Conservation (phyloP, 2,329 filamentous ascomycete species). For the Drechslera avenae region DNA sequence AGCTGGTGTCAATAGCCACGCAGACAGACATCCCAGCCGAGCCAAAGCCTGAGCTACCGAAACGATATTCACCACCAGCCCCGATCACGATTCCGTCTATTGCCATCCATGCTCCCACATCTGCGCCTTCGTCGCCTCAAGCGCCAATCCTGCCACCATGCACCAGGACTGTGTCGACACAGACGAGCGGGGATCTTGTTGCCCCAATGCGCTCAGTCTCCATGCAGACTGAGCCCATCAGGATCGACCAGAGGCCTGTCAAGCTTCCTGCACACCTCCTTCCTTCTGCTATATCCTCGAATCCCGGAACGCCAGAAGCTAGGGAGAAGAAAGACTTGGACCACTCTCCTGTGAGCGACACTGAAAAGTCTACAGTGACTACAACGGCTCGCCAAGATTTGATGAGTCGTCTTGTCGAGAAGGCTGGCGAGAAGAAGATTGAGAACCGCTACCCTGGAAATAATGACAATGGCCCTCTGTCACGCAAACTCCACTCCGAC, state of each 20-base stretch:
- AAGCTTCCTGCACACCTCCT: constrained; percentile 78
- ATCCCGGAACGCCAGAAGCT: constrained; percentile 50
- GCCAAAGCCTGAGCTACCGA: constrained; percentile 26
- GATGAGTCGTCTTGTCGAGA: constrained; percentile 32
- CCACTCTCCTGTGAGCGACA: constrained; percentile 13
- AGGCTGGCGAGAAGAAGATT: constrained; percentile 42
- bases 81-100: constrained; percentile 75
- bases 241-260: constrained; percentile 76
- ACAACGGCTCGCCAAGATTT: constrained; percentile 39
- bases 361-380: constrained; percentile 21
- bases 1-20: constrained; percentile 63
- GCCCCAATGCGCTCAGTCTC: constrained; percentile 59
- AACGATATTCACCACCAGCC: constrained; percentile 44
- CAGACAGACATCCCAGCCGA: constrained; percentile 59
- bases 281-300: constrained; percentile 72
- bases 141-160: constrained; percentile 79
- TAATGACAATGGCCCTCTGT: constrained; percentile 78
- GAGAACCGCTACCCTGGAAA: constrained; percentile 76
- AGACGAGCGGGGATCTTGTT: constrained; percentile 66
- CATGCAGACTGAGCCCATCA: constrained; percentile 90
- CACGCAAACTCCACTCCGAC: constrained; percentile 61
- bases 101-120: constrained; percentile 85
- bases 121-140: constrained; percentile 75
- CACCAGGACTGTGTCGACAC: constrained; percentile 80
- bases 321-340: constrained; percentile 23